These are phyloP conservation scores for Adansonia grandidieri DNA, from an alignment of 441 rosid species.

Conservation along the genomic window DNA sequence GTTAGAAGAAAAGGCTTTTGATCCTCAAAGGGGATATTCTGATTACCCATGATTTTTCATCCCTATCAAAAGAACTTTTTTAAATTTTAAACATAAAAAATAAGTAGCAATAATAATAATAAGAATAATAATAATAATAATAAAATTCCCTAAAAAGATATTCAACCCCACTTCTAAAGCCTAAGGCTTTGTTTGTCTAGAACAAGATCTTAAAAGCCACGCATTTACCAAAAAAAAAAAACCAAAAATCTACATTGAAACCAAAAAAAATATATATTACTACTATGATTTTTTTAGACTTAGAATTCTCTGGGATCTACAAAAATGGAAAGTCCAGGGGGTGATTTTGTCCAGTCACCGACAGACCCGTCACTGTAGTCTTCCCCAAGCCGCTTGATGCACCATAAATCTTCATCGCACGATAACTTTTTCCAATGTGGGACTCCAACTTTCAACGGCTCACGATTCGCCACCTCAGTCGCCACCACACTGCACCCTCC, in stretches of 20 bases:
- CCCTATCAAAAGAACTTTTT: too few species aligned
- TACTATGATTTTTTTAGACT: not conserved
- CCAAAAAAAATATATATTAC: not conserved
- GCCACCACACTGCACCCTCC: constrained; percentile 75
- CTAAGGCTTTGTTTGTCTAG: constrained; percentile 35
- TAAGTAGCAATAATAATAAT: too few species aligned
- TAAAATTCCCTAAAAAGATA: constrained; percentile 21
- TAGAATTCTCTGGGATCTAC: constrained; percentile 96
- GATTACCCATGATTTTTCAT: not conserved
- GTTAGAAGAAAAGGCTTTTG: not conserved
- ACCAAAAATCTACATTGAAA: constrained; percentile 27
- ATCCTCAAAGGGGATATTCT: constrained; percentile 32
- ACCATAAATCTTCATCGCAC: constrained; percentile 89
- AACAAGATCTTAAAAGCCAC: constrained; percentile 56
- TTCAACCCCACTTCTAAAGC: constrained; percentile 24
- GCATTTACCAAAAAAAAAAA: constrained; percentile 49
- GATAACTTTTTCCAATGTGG: constrained; percentile 91
- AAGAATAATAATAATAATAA: too few species aligned
- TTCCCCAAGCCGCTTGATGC: constrained; percentile 82
- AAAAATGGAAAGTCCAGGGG: constrained; percentile 79
- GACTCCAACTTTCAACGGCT: constrained; percentile 73
- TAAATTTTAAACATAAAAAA: too few species aligned
- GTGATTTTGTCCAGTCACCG: constrained; percentile 96
- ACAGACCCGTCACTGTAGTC: constrained; percentile 82
- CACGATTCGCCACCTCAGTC: constrained; percentile 71